phyloP scores from a whole-genome alignment of 1,284 basidiomycete genomes.

The Sporisorium exsertum region DNA sequence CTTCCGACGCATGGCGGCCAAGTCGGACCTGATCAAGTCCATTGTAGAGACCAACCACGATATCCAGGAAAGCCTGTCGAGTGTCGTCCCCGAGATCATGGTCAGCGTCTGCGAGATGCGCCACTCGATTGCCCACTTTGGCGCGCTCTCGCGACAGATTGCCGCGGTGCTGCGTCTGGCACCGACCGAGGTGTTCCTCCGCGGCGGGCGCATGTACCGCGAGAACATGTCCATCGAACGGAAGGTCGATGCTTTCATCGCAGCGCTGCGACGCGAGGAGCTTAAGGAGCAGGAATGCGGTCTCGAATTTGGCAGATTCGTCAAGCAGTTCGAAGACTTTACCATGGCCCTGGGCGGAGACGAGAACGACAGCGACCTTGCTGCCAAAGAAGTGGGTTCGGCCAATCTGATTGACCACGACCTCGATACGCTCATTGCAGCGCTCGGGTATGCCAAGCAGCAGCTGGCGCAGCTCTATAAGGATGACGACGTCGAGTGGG shows the following conservation, averaged over 20 bases:
- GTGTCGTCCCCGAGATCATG: slow-evolving; percentile 56
- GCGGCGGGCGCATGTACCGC: slow-evolving; percentile 80
- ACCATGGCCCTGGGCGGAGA: slow-evolving; percentile 72
- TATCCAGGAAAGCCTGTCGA: slow-evolving; percentile 54
- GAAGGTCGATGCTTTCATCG: slow-evolving; percentile 89
- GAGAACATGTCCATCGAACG: slow-evolving; percentile 87
- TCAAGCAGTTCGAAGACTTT: slow-evolving; percentile 62
- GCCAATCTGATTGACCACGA: slow-evolving; percentile 64
- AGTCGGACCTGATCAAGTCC: slow-evolving; percentile 61
- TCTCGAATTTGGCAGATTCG: slow-evolving; percentile 79
- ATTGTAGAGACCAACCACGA: slow-evolving; percentile 62
- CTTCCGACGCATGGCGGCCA: slow-evolving; percentile 64
- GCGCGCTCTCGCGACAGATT: slow-evolving; percentile 62
- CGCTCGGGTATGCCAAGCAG: slow-evolving; percentile 60
- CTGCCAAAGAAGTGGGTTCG: slow-evolving; percentile 64
- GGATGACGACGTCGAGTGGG: slow-evolving; percentile 57
- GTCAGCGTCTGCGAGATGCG: slow-evolving; percentile 64
- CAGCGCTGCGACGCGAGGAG: slow-evolving; percentile 83
- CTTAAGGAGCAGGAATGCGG: slow-evolving; percentile 93
- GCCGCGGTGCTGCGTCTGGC: slow-evolving; percentile 61
- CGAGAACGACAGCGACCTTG: slow-evolving; percentile 72
- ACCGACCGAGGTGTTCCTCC: slow-evolving; percentile 58
- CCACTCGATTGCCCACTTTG: slow-evolving; percentile 63
- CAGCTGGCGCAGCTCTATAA: slow-evolving; percentile 51
- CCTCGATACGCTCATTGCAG: slow-evolving; percentile 66